phyloP scores from a whole-genome alignment of 345 rosid species.

The Bretschneidera sinensis region DNA sequence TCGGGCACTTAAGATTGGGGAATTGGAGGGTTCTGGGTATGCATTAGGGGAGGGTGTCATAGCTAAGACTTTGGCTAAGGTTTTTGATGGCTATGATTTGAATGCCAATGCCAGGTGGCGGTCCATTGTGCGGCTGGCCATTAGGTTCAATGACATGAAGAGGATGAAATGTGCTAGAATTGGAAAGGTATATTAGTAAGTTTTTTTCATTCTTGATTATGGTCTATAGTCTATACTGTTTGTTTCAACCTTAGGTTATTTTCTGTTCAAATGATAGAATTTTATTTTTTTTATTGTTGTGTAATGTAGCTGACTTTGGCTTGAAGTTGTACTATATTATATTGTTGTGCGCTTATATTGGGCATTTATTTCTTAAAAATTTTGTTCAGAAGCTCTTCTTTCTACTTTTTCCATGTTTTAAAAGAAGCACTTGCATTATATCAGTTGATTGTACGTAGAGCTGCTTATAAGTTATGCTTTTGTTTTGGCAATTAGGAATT shows the following conservation, averaged over 20 bases:
- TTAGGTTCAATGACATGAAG: conserved; percentile 42
- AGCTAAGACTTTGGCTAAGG: conserved; percentile 46
- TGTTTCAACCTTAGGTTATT: background rate
- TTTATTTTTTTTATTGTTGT: too few species aligned
- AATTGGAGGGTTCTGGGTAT: conserved; percentile 67
- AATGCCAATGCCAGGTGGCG: conserved; percentile 57
- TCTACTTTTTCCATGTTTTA: background rate
- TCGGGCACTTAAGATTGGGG: conserved; percentile 45
- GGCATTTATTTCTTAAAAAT: too few species aligned
- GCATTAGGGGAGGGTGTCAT: conserved; percentile 64
- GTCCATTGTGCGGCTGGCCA: conserved; percentile 47
- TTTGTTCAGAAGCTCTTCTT: too few species aligned
- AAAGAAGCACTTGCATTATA: background rate
- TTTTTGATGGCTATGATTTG: conserved; percentile 40
- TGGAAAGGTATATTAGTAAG: conserved; percentile 43
- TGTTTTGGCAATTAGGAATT: background rate
- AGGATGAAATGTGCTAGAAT: conserved; percentile 49
- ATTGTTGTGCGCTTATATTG: too few species aligned
- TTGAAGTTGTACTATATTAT: too few species aligned
- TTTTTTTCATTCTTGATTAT: conserved; percentile 10
- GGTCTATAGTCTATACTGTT: background rate
- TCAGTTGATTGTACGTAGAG: too few species aligned
- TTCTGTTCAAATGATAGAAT: background rate
- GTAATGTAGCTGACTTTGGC: too few species aligned
- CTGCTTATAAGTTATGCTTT: too few species aligned